phyloP scores from a whole-genome alignment of 192 early-diverging fungal genomes.

The Linderina pennispora region DNA sequence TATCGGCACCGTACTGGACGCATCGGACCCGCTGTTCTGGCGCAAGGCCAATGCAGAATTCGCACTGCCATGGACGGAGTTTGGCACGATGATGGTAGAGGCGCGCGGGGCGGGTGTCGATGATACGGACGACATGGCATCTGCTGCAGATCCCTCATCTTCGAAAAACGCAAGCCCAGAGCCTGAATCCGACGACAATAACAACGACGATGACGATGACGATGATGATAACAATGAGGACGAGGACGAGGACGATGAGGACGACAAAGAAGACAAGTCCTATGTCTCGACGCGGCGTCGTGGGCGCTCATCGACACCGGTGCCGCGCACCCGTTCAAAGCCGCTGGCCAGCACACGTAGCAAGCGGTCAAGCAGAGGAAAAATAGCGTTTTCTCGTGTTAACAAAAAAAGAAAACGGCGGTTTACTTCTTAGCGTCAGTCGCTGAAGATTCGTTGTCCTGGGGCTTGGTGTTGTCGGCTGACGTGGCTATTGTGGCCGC shows the following conservation, averaged over 20 bases:
- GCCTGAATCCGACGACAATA: no score
- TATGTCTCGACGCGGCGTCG: slow-evolving; percentile 16
- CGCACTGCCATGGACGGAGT: slow-evolving; percentile 36
- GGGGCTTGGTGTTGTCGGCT: slow-evolving; percentile 18
- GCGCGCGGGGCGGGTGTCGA: slow-evolving; percentile 23
- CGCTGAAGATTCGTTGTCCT: slow-evolving; percentile 21
- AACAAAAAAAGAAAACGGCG: no score
- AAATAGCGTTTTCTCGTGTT: no score
- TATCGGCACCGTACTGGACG: slow-evolving; percentile 14
- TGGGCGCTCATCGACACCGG: slow-evolving; percentile 35
- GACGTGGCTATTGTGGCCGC: slow-evolving; percentile 36
- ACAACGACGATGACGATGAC: no score
- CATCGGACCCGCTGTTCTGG: slow-evolving; percentile 42
- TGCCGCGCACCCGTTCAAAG: slow-evolving; percentile 30
- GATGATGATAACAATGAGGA: no score
- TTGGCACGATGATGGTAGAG: slow-evolving; percentile 43
- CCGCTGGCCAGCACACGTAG: slow-evolving; percentile 13
- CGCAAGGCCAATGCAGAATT: slow-evolving; percentile 26
- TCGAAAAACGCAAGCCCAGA: no score
- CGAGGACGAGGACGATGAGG: no score
- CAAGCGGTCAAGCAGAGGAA: slow-evolving; percentile 20
- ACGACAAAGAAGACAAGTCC: no score
- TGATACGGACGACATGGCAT: slow-evolving; percentile 12
- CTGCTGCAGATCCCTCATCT: slow-evolving; percentile 4
- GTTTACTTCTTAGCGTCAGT: neutral